phyloP scores from a whole-genome alignment of 2,329 filamentous ascomycete genomes.

The Spiromastix sp. region DNA sequence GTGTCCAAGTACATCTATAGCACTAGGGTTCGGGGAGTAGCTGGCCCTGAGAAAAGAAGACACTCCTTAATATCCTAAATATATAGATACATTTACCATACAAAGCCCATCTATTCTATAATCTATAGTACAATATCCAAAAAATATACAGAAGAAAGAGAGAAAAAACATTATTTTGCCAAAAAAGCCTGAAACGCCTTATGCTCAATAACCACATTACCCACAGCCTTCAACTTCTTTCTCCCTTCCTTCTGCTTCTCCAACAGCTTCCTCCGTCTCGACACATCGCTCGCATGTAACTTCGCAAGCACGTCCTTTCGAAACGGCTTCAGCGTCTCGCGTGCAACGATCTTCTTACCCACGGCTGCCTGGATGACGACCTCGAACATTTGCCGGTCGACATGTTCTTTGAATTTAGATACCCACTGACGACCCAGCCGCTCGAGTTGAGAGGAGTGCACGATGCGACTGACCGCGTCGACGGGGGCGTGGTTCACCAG shows the following conservation, averaged over 20 bases:
- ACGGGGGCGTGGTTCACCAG: slow-evolving; percentile 90
- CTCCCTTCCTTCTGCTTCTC: slow-evolving; percentile 96
- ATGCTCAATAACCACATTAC: slow-evolving; percentile 93
- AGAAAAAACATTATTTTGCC: slow-evolving; percentile 50
- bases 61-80: no score
- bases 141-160: background rate
- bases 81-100: no score
- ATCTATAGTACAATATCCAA: background rate
- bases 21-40: no score
- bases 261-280: slow-evolving; percentile 70
- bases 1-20: no score
- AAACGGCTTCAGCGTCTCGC: slow-evolving; percentile 94
- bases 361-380: slow-evolving; percentile 87
- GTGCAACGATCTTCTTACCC: slow-evolving; percentile 70
- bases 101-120: no score
- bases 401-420: slow-evolving; percentile 91
- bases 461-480: slow-evolving; percentile 84
- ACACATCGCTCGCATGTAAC: slow-evolving; percentile 82
- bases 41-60: no score
- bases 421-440: slow-evolving; percentile 81
- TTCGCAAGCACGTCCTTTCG: slow-evolving; percentile 91
- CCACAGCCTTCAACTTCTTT: slow-evolving; percentile 66
- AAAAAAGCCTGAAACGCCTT: slow-evolving; percentile 91
- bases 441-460: slow-evolving; percentile 73
- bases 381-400: slow-evolving; percentile 95